These are phyloP conservation scores for Sporothrix phasma DNA, from an alignment of 2,329 filamentous ascomycete genomes.

Conservation along the genomic window DNA sequence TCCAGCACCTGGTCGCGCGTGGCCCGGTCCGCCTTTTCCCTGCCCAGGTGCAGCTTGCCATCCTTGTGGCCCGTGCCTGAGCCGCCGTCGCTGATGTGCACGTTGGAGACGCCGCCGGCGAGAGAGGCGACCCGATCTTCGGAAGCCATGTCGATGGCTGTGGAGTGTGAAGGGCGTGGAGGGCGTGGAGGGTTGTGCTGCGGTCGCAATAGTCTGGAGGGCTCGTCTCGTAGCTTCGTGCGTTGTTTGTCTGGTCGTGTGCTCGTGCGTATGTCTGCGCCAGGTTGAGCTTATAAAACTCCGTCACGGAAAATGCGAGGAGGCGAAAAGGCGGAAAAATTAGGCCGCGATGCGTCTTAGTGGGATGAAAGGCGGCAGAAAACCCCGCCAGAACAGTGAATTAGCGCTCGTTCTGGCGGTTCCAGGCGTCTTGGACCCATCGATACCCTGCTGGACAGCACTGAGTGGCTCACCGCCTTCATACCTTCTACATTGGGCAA, in stretches of 20 bases:
- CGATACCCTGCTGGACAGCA: background rate
- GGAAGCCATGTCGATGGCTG: constrained; percentile 7
- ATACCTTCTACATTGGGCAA: constrained; percentile 1
- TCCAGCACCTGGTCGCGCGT: constrained; percentile 94
- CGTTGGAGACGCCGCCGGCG: constrained; percentile 11
- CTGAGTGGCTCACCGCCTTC: background rate
- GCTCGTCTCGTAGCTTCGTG: no score
- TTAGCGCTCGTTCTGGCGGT: no score
- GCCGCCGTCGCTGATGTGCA: constrained; percentile 17
- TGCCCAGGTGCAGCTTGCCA: constrained; percentile 4
- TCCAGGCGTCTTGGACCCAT: no score
- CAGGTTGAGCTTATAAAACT: no score
- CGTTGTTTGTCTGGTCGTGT: background rate
- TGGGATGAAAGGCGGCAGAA: background rate
- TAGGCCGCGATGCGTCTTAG: constrained; percentile 6
- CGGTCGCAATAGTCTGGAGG: no score
- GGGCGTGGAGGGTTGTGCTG: background rate
- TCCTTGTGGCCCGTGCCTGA: constrained; percentile 14
- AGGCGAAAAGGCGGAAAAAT: constrained; percentile 1
- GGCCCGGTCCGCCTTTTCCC: constrained; percentile 81
- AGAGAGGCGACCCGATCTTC: constrained; percentile 13
- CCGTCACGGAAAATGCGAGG: background rate
- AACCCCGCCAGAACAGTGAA: constrained; percentile 1
- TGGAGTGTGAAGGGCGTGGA: background rate
- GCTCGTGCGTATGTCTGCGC: background rate